These are phyloP conservation scores for Rosa lucieae DNA, from an alignment of 306 rosid species.

Conservation along the genomic window DNA sequence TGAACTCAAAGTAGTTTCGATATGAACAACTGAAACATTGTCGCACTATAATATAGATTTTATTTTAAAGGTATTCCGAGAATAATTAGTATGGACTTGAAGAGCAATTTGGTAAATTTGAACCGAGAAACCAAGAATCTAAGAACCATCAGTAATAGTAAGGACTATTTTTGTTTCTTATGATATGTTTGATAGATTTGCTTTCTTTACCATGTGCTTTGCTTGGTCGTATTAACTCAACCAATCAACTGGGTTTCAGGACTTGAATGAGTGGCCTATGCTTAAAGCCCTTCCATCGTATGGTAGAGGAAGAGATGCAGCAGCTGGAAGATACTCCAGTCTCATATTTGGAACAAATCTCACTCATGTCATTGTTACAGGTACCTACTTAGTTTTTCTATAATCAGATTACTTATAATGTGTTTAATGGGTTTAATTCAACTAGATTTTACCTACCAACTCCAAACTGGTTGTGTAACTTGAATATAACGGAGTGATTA, in stretches of 20 bases:
- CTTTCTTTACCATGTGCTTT: neutral
- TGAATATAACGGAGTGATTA: neutral
- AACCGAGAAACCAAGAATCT: neutral
- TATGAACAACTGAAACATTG: neutral
- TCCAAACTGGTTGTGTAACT: neutral
- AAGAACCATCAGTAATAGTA: neutral
- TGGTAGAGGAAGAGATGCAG: slow-evolving; percentile 48
- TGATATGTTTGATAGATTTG: neutral
- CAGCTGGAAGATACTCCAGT: slow-evolving; percentile 44
- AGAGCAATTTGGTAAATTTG: neutral
- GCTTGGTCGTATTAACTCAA: neutral
- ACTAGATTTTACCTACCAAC: neutral
- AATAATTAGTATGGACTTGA: no score
- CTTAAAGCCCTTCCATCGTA: slow-evolving; percentile 44
- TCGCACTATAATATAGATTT: no score
- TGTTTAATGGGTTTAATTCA: neutral
- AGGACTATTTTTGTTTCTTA: neutral
- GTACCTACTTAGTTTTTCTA: slow-evolving; percentile 20
- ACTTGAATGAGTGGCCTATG: slow-evolving; percentile 40
- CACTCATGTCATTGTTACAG: slow-evolving; percentile 45
- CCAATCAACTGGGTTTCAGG: slow-evolving; percentile 23
- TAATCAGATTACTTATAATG: neutral
- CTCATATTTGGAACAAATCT: slow-evolving; percentile 48
- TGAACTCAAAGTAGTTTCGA: neutral
- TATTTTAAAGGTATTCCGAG: no score